A percentile compares a stretch with the other conserved stretches of the same genome.
phyloP scores from a whole-genome alignment of 495 filamentous ascomycete species.

The Neurospora hispaniola region DNA sequence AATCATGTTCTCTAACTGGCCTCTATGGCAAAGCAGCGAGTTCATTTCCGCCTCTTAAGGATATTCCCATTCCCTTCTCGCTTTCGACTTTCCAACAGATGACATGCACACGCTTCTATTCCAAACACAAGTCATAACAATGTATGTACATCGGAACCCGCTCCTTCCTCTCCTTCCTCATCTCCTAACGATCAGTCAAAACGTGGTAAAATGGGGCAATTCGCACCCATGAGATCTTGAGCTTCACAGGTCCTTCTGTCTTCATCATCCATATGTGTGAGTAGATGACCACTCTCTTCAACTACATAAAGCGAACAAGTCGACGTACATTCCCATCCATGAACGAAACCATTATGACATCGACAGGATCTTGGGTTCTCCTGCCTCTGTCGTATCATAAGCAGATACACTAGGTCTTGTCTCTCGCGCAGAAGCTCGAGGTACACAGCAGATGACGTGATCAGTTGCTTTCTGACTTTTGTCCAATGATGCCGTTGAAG shows the following conservation, averaged over 20 bases:
- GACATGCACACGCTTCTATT: not conserved
- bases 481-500: conserved; percentile 37
- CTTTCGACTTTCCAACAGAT: not conserved
- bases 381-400: not conserved
- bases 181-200: not conserved
- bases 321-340: not conserved
- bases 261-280: not conserved
- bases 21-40: not conserved
- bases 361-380: not conserved
- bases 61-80: not conserved
- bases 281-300: not conserved
- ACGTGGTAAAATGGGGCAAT: not conserved
- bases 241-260: not conserved
- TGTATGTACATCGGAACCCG: not conserved
- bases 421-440: not conserved
- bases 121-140: not conserved
- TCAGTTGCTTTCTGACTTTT: conserved; percentile 29
- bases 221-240: not conserved
- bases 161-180: not conserved
- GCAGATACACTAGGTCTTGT: not conserved
- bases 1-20: not conserved
- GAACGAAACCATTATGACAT: not conserved
- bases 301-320: not conserved
- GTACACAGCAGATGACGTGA: not conserved
- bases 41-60: not conserved